phyloP scores from a whole-genome alignment of 208 protist species.

The Naegleria fowleri region DNA sequence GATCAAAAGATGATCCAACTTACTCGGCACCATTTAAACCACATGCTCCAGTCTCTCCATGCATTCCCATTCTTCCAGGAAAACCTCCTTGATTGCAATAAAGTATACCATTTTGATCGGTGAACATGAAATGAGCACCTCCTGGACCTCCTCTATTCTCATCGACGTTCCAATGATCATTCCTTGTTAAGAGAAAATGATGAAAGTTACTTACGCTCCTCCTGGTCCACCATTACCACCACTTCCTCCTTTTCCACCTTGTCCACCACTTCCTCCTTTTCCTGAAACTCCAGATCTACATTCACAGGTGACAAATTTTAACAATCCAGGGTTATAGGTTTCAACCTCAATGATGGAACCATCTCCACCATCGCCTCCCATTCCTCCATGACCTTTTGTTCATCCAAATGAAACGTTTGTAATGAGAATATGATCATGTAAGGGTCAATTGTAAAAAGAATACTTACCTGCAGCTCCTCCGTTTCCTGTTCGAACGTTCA shows the following conservation, averaged over 20 bases:
- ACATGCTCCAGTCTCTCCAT: not conserved
- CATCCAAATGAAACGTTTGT: too few species aligned
- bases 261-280: not conserved
- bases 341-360: too few species aligned
- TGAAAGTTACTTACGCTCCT: not conserved
- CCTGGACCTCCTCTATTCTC: not conserved
- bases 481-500: not conserved
- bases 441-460: too few species aligned
- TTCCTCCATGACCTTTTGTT: too few species aligned
- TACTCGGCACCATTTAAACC: not conserved
- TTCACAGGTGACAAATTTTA: too few species aligned
- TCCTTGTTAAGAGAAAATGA: too few species aligned
- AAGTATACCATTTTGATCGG: not conserved
- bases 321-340: too few species aligned
- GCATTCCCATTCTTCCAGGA: not conserved
- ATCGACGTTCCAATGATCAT: too few species aligned
- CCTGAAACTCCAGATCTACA: not conserved
- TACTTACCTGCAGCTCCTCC: too few species aligned
- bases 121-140: not conserved
- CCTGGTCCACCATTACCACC: not conserved
- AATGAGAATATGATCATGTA: too few species aligned
- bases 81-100: not conserved
- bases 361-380: too few species aligned
- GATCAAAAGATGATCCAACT: too few species aligned
- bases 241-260: not conserved